These are phyloP conservation scores for Syncephalis fuscata DNA, from an alignment of 371 early-diverging fungal species.

Conservation along the genomic window DNA sequence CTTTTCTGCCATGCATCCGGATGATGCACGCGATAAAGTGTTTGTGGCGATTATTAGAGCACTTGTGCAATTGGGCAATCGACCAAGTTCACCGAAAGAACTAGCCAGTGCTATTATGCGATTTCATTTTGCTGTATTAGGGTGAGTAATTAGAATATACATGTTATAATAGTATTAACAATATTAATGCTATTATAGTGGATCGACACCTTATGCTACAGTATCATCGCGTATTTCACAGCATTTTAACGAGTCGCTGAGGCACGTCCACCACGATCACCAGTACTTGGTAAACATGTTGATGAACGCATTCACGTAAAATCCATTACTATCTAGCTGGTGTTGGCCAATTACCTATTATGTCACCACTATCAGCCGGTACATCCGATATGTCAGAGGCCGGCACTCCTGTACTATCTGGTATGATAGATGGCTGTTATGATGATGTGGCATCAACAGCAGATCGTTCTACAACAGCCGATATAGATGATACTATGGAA, in stretches of 20 bases:
- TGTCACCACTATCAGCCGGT: constrained; percentile 1
- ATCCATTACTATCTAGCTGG: constrained; percentile 50
- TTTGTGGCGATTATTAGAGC: constrained; percentile 67
- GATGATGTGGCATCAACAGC: background rate
- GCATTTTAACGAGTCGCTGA: constrained; percentile 60
- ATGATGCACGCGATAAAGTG: constrained; percentile 68
- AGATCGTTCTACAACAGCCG: constrained; percentile 12
- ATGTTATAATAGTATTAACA: background rate
- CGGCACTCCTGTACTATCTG: too few species aligned
- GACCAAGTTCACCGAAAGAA: constrained; percentile 66
- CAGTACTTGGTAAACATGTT: constrained; percentile 47
- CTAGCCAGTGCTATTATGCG: constrained; percentile 57
- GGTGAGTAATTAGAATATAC: constrained; percentile 19
- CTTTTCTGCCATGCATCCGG: constrained; percentile 30
- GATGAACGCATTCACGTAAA: constrained; percentile 56
- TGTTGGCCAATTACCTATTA: background rate
- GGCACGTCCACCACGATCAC: constrained; percentile 57
- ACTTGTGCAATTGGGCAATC: constrained; percentile 48
- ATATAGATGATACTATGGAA: too few species aligned
- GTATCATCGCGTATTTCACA: constrained; percentile 75
- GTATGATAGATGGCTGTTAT: background rate
- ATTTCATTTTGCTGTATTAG: constrained; percentile 52
- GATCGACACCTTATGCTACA: constrained; percentile 72
- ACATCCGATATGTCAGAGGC: too few species aligned
- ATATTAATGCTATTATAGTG: constrained; percentile 14